Base-by-base conservation (phyloP, 495 filamentous ascomycete species). In the Penicillium alfredii region DNA sequence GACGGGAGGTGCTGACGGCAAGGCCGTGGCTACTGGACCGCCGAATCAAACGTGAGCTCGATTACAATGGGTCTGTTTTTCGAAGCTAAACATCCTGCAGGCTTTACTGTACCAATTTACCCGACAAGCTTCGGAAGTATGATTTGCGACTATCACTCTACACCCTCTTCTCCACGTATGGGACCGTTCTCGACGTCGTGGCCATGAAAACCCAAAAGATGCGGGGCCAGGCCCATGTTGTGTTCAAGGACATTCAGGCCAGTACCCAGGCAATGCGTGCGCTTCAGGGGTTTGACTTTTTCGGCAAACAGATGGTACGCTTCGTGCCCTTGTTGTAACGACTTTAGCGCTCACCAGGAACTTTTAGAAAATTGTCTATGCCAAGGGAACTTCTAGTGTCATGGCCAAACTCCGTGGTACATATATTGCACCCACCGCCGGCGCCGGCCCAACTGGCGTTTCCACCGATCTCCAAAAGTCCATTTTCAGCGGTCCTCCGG, bases 181-280 rank as follows among this genome's bases (percentile, higher is more conserved):
- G 93, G 13, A 78, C 86, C 6, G 84, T 99, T 9, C 76, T 99
- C 31, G 92, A 97, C 54, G 80, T 99, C n/a, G 84, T 94, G 20
- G 83, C 86, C 20, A 70, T 95, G 51, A 88, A 86, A 62, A 92
- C 85, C 0, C 68, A 68, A 50, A 88, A 88, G 63, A 89, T 94
- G 83, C 84, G 93, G 22, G 92, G 92, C 2, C 92, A 97, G 59
- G 93, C 92, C 33, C 89, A 96, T 54, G 70, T 99, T 30, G 85
- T 89, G 3, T 96, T 86, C 59, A 78, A 84, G 40, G 92, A 99
- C 55, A 66, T 89, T 8, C 81, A 90, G 39, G 74, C 81, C 3
- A 88, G 86, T 29, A 92, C 88, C 19, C 85, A 93, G 52, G 92
- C 92, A 2, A 82, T 97, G 80, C 72, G 89, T 36, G 78, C 84